These are phyloP conservation scores for Calocera viscosa DNA, from an alignment of 768 basidiomycete genomes.

Conservation along the genomic window DNA sequence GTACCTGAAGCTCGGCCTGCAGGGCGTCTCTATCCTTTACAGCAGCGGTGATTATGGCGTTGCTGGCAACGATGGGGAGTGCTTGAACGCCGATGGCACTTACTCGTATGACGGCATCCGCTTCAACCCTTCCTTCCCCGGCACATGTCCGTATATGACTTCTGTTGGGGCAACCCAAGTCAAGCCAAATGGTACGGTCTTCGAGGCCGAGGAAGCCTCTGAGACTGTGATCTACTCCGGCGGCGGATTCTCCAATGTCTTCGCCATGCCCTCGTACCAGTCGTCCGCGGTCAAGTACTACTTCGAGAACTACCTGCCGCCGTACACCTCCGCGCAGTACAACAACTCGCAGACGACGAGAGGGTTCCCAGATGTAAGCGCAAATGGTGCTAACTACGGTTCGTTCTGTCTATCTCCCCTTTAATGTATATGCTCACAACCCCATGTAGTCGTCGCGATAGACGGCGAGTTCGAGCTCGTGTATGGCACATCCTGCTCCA, in stretches of 20 bases:
- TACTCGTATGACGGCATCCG: not conserved
- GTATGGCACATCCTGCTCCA: slow-evolving; percentile 29
- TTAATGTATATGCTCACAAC: not conserved
- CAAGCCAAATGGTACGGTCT: slow-evolving; percentile 33
- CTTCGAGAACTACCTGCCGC: slow-evolving; percentile 27
- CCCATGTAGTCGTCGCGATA: slow-evolving; percentile 18
- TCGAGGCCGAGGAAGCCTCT: slow-evolving; percentile 37
- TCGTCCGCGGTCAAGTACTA: slow-evolving; percentile 23
- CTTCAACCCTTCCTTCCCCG: slow-evolving; percentile 15
- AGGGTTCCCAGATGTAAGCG: slow-evolving; percentile 15
- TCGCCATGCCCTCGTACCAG: slow-evolving; percentile 15
- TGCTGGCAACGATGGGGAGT: slow-evolving; percentile 27
- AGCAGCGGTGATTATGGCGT: slow-evolving; percentile 30
- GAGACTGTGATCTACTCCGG: slow-evolving; percentile 18
- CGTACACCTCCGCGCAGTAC: slow-evolving; percentile 26
- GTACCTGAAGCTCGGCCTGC: slow-evolving; percentile 36
- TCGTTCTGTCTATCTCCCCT: not conserved
- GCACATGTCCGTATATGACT: slow-evolving; percentile 12
- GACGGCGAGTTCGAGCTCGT: slow-evolving; percentile 24
- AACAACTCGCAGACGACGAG: slow-evolving; percentile 23
- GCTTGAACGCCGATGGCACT: slow-evolving; percentile 26
- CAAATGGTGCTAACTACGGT: slow-evolving; percentile 9
- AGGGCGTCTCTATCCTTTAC: slow-evolving; percentile 27
- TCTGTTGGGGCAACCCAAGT: slow-evolving; percentile 32
- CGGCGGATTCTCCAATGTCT: slow-evolving; percentile 13